These are phyloP conservation scores for Astrocystis sublimbata DNA, from an alignment of 495 filamentous ascomycete species.

Conservation along the genomic window DNA sequence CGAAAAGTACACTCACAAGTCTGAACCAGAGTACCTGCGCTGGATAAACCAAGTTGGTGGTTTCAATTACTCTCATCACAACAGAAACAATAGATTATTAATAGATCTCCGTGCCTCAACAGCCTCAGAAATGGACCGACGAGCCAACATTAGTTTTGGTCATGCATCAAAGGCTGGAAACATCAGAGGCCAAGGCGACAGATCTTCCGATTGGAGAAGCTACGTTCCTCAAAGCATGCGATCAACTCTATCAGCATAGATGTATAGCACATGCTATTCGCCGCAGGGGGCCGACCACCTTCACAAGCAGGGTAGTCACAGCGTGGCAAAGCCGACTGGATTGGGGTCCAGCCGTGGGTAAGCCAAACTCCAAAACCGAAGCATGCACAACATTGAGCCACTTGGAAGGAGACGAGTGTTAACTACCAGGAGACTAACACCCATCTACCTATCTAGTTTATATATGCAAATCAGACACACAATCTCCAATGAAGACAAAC, in stretches of 20 bases:
- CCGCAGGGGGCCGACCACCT: conserved; percentile 2
- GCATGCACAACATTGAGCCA: too few species aligned
- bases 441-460: conserved; percentile 19
- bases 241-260: conserved; percentile 20
- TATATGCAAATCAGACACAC: conserved; percentile 17
- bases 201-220: conserved; percentile 8
- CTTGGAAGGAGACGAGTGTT: too few species aligned
- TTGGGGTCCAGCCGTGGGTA: conserved; percentile 17
- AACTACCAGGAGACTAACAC: too few species aligned
- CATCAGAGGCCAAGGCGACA: not conserved
- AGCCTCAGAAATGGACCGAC: not conserved
- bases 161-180: conserved; percentile 9
- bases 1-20: not conserved
- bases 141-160: conserved; percentile 3
- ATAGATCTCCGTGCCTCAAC: too few species aligned
- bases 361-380: too few species aligned
- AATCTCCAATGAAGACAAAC: not conserved
- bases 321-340: conserved; percentile 1
- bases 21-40: not conserved
- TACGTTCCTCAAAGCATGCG: not conserved
- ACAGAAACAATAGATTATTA: not conserved
- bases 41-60: not conserved
- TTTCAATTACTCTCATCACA: not conserved
- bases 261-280: not conserved
- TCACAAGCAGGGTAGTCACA: not conserved